A percentile compares a stretch with the other conserved stretches of the same genome.
Conservation (phyloP, 148 eudicot species). For the Spergularia marina region DNA sequence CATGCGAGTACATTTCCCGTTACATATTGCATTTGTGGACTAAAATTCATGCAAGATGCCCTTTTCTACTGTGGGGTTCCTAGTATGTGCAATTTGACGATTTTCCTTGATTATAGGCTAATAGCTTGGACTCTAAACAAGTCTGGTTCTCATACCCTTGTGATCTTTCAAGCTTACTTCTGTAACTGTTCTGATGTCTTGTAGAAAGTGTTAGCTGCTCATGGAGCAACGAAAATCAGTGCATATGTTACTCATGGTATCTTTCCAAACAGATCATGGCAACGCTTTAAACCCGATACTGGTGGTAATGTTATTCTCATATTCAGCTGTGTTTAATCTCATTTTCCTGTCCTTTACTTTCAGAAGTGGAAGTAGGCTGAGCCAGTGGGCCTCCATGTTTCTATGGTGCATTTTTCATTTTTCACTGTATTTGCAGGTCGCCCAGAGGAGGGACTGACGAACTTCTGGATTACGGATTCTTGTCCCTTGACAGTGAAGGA, state of each 20-base stretch:
- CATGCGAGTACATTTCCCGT: no score
- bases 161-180: neutral
- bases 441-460: slow-evolving; percentile 65
- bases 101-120: neutral
- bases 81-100: neutral
- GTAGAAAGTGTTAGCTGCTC: slow-evolving; percentile 94
- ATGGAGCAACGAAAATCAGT: slow-evolving; percentile 90
- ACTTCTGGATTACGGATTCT: slow-evolving; percentile 98
- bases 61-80: no score
- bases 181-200: slow-evolving; percentile 6
- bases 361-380: neutral
- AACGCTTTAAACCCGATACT: slow-evolving; percentile 75
- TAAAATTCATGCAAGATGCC: no score
- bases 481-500: slow-evolving; percentile 79
- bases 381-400: neutral
- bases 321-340: neutral
- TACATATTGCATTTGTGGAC: no score
- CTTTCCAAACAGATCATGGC: slow-evolving; percentile 85
- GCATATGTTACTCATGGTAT: slow-evolving; percentile 98
- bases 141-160: neutral
- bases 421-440: slow-evolving; percentile 36
- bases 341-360: neutral
- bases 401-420: neutral
- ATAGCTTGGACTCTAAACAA: no score
- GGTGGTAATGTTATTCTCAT: slow-evolving; percentile 43